A percentile compares a stretch with the other conserved stretches of the same genome.
Evolutionary conservation across 1,139 yeast species (phyloP).

Genomic region (Saccharomyces pastorianus): DNA sequence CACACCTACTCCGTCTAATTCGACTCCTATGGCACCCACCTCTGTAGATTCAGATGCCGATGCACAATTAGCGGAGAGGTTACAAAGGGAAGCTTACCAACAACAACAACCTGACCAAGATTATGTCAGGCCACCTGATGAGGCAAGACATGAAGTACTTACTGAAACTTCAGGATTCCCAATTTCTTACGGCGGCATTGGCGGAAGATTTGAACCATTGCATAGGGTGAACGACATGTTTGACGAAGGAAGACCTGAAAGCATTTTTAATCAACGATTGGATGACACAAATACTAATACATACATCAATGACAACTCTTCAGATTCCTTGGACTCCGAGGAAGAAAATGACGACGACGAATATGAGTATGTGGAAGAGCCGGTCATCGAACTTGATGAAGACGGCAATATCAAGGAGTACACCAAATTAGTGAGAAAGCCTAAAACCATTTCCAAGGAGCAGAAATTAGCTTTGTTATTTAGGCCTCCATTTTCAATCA

Average conservation of each 20-base stretch:
- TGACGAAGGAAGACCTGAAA: slow-evolving; percentile 36
- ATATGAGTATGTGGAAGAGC: slow-evolving; percentile 30
- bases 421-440: slow-evolving; percentile 23
- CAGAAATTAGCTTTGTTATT: slow-evolving; percentile 67
- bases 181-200: slow-evolving; percentile 33
- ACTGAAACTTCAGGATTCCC: slow-evolving; percentile 38
- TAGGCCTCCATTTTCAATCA: slow-evolving; percentile 89
- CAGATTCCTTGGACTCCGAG: slow-evolving; percentile 8
- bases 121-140: slow-evolving; percentile 70
- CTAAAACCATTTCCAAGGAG: slow-evolving; percentile 25
- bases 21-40: slow-evolving; percentile 6
- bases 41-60: slow-evolving; percentile 37
- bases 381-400: slow-evolving; percentile 30
- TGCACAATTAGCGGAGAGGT: slow-evolving; percentile 51
- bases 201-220: slow-evolving; percentile 31
- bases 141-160: slow-evolving; percentile 73
- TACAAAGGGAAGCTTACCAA: slow-evolving; percentile 59
- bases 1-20: slow-evolving; percentile 9
- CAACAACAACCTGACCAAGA: slow-evolving; percentile 32
- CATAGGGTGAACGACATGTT: slow-evolving; percentile 32
- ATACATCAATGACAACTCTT: slow-evolving; percentile 18
- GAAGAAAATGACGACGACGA: slow-evolving; percentile 24
- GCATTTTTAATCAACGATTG: slow-evolving; percentile 45
- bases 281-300: slow-evolving; percentile 19
- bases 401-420: slow-evolving; percentile 30